These are phyloP conservation scores for Trypethelium eluteriae DNA, from an alignment of 495 filamentous ascomycete species.

Conservation along the genomic window DNA sequence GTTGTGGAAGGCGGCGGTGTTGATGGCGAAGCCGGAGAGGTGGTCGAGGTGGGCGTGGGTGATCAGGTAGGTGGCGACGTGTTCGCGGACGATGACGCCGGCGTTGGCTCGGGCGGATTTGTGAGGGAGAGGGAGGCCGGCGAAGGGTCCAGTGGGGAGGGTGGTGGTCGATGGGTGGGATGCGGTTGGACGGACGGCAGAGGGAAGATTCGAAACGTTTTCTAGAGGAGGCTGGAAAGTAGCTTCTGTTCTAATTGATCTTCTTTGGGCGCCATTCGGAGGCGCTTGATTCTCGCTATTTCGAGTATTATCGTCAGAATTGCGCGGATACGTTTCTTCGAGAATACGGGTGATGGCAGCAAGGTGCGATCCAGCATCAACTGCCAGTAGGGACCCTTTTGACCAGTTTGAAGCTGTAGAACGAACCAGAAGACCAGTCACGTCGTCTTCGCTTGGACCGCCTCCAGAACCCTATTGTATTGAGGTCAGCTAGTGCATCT, in stretches of 20 bases:
- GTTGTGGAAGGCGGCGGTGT: slow-evolving; percentile 73
- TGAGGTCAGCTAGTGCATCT: background rate
- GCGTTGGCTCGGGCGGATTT: slow-evolving; percentile 65
- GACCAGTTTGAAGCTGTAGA: slow-evolving; percentile 70
- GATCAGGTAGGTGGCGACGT: slow-evolving; percentile 81
- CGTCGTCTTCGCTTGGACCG: slow-evolving; percentile 80
- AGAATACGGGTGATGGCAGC: slow-evolving; percentile 71
- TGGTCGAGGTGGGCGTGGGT: slow-evolving; percentile 95
- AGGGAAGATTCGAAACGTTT: background rate
- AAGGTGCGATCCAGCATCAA: slow-evolving; percentile 89
- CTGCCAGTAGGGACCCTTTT: slow-evolving; percentile 71
- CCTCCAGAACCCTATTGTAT: slow-evolving; percentile 60
- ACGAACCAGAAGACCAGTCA: slow-evolving; percentile 82
- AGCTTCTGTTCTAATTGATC: background rate
- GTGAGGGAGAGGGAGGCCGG: slow-evolving; percentile 59
- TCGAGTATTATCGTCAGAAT: slow-evolving; percentile 11
- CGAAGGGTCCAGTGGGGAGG: slow-evolving; percentile 56
- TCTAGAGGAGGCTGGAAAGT: background rate
- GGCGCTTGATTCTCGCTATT: background rate
- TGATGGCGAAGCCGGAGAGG: slow-evolving; percentile 82
- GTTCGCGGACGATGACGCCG: slow-evolving; percentile 61
- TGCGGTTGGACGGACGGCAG: slow-evolving; percentile 1
- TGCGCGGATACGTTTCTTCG: slow-evolving; percentile 40
- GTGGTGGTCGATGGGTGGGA: slow-evolving; percentile 28
- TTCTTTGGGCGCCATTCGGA: background rate